These are phyloP conservation scores for Ophiognomonia clavigignenti-juglandacearum DNA, from an alignment of 2,329 filamentous ascomycete species.

Conservation along the genomic window DNA sequence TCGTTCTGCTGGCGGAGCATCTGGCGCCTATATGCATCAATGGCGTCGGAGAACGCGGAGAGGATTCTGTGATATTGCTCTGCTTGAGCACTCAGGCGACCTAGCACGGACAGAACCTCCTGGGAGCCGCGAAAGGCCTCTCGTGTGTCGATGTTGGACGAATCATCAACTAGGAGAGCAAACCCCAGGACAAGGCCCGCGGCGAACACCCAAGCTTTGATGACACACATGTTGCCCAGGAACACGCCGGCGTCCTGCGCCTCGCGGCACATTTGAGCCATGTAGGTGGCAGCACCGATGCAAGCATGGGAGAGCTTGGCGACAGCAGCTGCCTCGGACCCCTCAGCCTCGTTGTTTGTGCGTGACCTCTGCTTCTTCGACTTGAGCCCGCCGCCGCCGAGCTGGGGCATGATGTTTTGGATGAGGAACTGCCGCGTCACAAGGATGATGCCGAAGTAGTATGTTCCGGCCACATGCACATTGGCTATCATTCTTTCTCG, in stretches of 20 bases:
- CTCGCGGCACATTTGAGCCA: slow-evolving; percentile 19
- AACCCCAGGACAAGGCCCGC: slow-evolving; percentile 15
- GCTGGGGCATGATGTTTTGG: slow-evolving; percentile 13
- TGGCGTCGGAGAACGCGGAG: slow-evolving; percentile 16
- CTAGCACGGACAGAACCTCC: slow-evolving; percentile 3
- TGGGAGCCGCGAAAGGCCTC: slow-evolving; percentile 15
- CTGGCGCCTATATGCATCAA: slow-evolving; percentile 8
- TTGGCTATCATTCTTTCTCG: slow-evolving; percentile 15
- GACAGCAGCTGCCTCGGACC: background rate
- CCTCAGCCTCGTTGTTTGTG: background rate
- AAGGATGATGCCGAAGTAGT: slow-evolving; percentile 21
- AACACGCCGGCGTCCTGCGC: slow-evolving; percentile 14
- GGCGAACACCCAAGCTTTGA: slow-evolving; percentile 16
- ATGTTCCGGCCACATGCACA: slow-evolving; percentile 18
- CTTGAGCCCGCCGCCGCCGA: background rate
- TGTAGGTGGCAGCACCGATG: slow-evolving; percentile 16
- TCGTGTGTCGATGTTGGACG: slow-evolving; percentile 13
- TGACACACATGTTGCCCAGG: slow-evolving; percentile 17
- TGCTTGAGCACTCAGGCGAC: slow-evolving; percentile 17
- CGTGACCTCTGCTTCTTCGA: background rate
- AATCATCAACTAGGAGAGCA: slow-evolving; percentile 14
- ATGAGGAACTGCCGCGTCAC: slow-evolving; percentile 18
- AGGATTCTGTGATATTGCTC: slow-evolving; percentile 18
- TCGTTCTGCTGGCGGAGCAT: background rate
- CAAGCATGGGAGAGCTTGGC: slow-evolving; percentile 17